Percentiles rank a stretch among this genome's conserved stretches.
These are phyloP conservation scores for Gnaphalium uliginosum DNA, from an alignment of 129 eudicot species.

Conservation along the genomic window DNA sequence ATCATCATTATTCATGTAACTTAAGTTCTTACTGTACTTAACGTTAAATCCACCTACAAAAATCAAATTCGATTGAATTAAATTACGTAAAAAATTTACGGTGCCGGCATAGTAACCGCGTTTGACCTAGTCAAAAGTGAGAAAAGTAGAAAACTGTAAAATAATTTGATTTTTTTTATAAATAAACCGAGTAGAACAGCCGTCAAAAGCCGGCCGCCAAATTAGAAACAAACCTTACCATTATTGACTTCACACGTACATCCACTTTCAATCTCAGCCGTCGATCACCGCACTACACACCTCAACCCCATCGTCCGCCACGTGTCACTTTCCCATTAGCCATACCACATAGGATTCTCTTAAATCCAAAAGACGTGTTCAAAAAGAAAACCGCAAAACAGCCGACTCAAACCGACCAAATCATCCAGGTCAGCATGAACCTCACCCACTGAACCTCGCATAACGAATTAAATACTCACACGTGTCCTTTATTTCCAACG, in stretches of 20 bases:
- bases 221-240: slow-evolving; percentile 18
- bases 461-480: slow-evolving; percentile 6
- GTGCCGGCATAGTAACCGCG: slow-evolving; percentile 23
- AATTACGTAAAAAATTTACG: background rate
- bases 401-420: slow-evolving; percentile 51
- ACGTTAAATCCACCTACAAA: slow-evolving; percentile 13
- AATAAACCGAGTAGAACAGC: slow-evolving; percentile 10
- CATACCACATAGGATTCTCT: slow-evolving; percentile 19
- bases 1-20: background rate
- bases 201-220: slow-evolving; percentile 24
- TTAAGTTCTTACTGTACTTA: background rate
- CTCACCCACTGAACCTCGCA: slow-evolving; percentile 10
- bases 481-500: slow-evolving; percentile 42
- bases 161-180: too few relatives aligned
- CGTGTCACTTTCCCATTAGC: slow-evolving; percentile 27
- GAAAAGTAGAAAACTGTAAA: background rate
- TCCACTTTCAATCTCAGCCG: slow-evolving; percentile 17
- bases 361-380: slow-evolving; percentile 33
- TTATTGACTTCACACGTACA: slow-evolving; percentile 17
- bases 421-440: slow-evolving; percentile 34
- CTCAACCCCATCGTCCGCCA: slow-evolving; percentile 18
- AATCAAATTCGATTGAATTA: background rate
- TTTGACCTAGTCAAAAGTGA: background rate
- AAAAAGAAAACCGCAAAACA: slow-evolving; percentile 24
- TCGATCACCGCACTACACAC: slow-evolving; percentile 5